A percentile compares a stretch with the other conserved stretches of the same genome.
These are phyloP conservation scores for Exophiala viscosa DNA, from an alignment of 2,329 filamentous ascomycete species.

Conservation along the genomic window DNA sequence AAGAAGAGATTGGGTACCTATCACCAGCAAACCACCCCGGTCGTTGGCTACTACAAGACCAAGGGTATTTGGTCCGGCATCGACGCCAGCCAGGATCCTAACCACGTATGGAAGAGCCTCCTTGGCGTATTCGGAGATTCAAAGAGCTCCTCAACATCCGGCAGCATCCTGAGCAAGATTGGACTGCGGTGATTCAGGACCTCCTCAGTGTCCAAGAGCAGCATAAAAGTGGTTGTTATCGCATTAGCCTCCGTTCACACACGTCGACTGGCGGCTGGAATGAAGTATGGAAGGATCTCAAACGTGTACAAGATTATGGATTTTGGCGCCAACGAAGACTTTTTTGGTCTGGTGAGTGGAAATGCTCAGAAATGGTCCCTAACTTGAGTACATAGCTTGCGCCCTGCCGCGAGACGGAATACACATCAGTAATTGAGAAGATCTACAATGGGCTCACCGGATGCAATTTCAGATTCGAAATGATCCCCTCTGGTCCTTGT, in stretches of 20 bases:
- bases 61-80: conserved; percentile 95
- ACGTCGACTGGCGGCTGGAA: conserved; percentile 8
- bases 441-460: neutral
- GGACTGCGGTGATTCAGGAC: conserved; percentile 37
- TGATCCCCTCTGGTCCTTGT: too few species aligned
- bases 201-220: neutral
- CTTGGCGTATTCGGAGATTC: conserved; percentile 75
- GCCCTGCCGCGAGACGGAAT: conserved; percentile 18
- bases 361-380: conserved; percentile 13
- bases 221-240: conserved; percentile 6
- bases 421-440: conserved; percentile 8
- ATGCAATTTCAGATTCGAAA: neutral
- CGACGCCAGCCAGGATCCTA: conserved; percentile 93
- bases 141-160: conserved; percentile 42
- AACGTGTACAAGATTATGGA: conserved; percentile 23
- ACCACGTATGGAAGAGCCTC: conserved; percentile 91
- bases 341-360: conserved; percentile 17
- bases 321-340: conserved; percentile 7
- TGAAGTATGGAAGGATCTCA: conserved; percentile 4
- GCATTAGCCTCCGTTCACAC: neutral
- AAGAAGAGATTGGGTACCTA: conserved; percentile 94
- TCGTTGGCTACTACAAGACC: conserved; percentile 94
- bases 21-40: conserved; percentile 87
- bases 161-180: conserved; percentile 52
- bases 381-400: conserved; percentile 23